Conservation (phyloP, 306 rosid genomes). For the Lagenaria siceraria region DNA sequence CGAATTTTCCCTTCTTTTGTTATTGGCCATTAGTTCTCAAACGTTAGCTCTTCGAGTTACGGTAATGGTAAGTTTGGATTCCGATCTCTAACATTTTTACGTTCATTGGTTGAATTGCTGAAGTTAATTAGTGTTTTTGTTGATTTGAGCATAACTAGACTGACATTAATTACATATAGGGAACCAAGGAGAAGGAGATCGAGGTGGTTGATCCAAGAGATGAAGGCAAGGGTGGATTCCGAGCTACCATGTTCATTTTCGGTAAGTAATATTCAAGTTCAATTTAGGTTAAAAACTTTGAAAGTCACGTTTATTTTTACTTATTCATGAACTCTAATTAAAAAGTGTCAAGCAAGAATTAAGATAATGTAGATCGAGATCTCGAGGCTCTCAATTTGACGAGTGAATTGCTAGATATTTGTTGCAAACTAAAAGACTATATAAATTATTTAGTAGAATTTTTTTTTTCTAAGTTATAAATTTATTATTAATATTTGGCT, state of each 20-base stretch:
- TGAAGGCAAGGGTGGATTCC: slow-evolving; percentile 54
- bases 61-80: not conserved
- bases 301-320: not conserved
- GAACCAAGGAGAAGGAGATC: slow-evolving; percentile 34
- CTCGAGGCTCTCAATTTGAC: not conserved
- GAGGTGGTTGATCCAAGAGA: slow-evolving; percentile 16
- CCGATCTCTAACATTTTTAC: not conserved
- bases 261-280: slow-evolving; percentile 26
- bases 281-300: not conserved
- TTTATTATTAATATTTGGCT: no score
- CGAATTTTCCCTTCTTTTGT: not conserved
- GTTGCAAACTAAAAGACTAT: no score
- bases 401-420: not conserved
- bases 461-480: no score
- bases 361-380: no score
- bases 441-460: no score
- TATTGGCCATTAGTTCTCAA: not conserved
- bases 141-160: not conserved
- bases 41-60: not conserved
- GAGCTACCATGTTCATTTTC: slow-evolving; percentile 54
- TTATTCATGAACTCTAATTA: not conserved
- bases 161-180: slow-evolving; percentile 3
- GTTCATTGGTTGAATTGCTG: not conserved
- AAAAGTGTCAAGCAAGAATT: not conserved
- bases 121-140: not conserved